Evolutionary conservation across 1,284 basidiomycete genomes (phyloP), one percentile per base, ranked within the genome.

Genomic region (Microbotryomycetes sp.): DNA sequence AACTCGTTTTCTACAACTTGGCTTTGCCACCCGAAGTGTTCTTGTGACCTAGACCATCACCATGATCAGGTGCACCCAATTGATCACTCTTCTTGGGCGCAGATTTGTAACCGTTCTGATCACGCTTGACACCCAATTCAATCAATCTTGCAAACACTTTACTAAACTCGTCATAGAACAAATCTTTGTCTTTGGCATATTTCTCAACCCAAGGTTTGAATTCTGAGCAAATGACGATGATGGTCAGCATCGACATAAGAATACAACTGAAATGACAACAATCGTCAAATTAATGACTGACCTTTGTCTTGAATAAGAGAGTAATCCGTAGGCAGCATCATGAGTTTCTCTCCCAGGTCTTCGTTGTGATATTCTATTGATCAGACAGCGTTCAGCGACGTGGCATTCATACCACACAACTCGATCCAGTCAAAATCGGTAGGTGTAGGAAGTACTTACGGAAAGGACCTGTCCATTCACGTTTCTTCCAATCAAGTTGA

Each of bases 251-350:
- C 31, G 9, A 50, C 26, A n/a, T 3, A 26, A 26, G 19, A 4
- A 6, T 30, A 59, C 31, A 9, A n/a, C 7, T 6, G 12, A 54
- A 16, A 5, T 53, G 7, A 6, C 54, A 22, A 15, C 7, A n/a
- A n/a, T n/a, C n/a, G 36, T 42, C 36, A 42, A 42, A 42, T 42
- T 19, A 9, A 42, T 42, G 9, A 28, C 49, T 51, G 23, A 51
- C 49, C 26, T 26, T 51, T 28, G 29, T 68, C 67, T 16, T 60
- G 47, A 49, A 66, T 60, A 2, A 70, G 25, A 57, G 75, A 70
- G 56, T 77, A 70, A 67, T 79, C 77, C 29, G 78, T 78, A n/a
- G 80, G 80, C 4, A 82, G 76, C 79, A 82, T 81, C 81, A 82
- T 82, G 32, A 82, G 74, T 54, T 79, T 77, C 59, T 76, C 76